Base-by-base conservation (phyloP, 441 rosid genomes). In the Manihot esculenta region DNA sequence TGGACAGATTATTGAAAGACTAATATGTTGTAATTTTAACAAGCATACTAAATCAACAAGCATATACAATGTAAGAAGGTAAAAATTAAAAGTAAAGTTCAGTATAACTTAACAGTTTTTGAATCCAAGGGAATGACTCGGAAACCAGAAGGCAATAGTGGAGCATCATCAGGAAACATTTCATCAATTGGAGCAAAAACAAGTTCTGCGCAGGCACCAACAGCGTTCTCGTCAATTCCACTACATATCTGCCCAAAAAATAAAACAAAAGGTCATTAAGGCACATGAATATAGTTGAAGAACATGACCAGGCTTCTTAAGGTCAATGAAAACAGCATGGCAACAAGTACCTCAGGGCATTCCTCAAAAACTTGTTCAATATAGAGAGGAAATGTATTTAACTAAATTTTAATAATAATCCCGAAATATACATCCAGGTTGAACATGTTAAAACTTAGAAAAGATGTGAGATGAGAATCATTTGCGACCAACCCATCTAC, bases 121-220 rank as follows among this genome's bases (percentile, higher is more conserved):
- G 98, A 82, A 65, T 91, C 97, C 79, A 96, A 59, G 0, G 97
- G 98, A 67, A 96, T 96, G 75, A 96, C 74, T 18, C 98, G 95
- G 80, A 96, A 93, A 56, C 99, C 99, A 72, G 98, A 96, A 17
- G 99, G 98, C 44, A 96, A 77, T 68, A 96, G 66, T 1, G 97
- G 94, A 74, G 97, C 98, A 88, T 96, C 97, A 80, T 96, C 98
- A 0, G 97, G 97, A 73, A 96, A 96, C 96, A 89, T 85, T 71
- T 93, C 99, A 68, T 96, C 97, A 49, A 96, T 96, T 8, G 99
- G 98, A 26, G 98, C 98, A 80, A 90, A 96, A 60, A 96, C 87
- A 26, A 96, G 94, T 62, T 96, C 98, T 0, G 99, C 83, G 83
- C 98, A 91, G 50, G 91, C 87, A 70, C 98, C 98, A 12, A 88